Base-by-base conservation (phyloP, 139 green algal species). In the Astrephomene gubernaculifera region DNA sequence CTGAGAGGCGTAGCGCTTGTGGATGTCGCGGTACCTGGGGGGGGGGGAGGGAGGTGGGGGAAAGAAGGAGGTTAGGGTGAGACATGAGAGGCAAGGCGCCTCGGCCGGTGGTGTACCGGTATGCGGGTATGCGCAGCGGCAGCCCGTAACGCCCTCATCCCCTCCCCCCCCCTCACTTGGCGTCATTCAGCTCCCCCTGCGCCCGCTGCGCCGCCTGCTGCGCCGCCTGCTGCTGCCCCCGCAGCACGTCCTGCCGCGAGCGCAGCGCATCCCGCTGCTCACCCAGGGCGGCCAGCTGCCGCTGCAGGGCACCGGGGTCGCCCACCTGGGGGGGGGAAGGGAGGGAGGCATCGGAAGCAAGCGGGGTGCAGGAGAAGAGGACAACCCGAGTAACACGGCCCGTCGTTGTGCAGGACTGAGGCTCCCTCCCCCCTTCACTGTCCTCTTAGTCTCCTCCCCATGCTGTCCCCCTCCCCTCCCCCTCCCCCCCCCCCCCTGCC, bases 21-120 rank as follows among this genome's bases (percentile, higher is more conserved):
- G 91, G 36, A 98, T 97, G 71, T 97, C 89, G 1, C 88, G 52
- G 88, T 96, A 98, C 63, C 95, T 87, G 65, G 89, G 61, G 8
- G 75, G 60, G 4, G 60, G 21, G 57, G 19, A 5, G 57, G 38
- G 31, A 57, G 38, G 38, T 27, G 35, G 36, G 38, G 25, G 52
- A 19, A 33, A 8, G 17, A 19, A 7, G 71, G 31, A 1, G 71
- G 19, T 14, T 12, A 9, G 35, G 35, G 64, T 29, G 75, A 6
- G n/a, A 25, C 57, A 71, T 44, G 27, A 41, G 71, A 31, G 49
- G 44, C 24, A n/a, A 9, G 27, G 8, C 12, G 49, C 49, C 49
- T 57, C 49, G 49, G 49, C 12, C 17, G 49, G 49, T 17, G 49
- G 49, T 12, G 12, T 57, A 57, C 17, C 12, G 12, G 49, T 12